A percentile compares a stretch with the other conserved stretches of the same genome.
These are phyloP conservation scores for Rhododendron molle DNA, from an alignment of 148 eudicot species.

Conservation along the genomic window DNA sequence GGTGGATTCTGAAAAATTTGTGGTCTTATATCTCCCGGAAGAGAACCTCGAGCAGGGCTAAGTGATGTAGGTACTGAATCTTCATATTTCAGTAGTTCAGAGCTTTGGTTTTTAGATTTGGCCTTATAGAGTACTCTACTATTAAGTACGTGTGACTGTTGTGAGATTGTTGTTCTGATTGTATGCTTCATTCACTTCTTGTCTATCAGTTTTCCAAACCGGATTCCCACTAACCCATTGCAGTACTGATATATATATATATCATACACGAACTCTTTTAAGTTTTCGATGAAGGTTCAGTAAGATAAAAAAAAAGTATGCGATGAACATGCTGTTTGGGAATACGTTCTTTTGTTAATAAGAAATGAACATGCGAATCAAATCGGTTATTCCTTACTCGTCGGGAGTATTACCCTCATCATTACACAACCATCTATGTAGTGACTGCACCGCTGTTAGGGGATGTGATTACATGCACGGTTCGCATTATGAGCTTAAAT, in stretches of 20 bases:
- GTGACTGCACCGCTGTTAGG: too few relatives aligned
- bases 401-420: too few relatives aligned
- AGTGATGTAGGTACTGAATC: conserved; percentile 12
- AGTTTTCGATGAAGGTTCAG: too few relatives aligned
- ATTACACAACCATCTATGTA: too few relatives aligned
- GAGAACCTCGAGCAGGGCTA: conserved; percentile 1
- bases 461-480: too few relatives aligned
- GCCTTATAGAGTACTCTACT: conserved; percentile 5
- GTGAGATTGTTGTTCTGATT: background rate
- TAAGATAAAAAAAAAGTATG: too few relatives aligned
- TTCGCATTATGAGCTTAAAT: too few relatives aligned
- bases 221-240: conserved; percentile 28
- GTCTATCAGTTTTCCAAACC: background rate
- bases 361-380: too few relatives aligned
- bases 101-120: conserved; percentile 13
- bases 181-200: background rate
- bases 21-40: background rate
- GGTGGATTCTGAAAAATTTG: background rate
- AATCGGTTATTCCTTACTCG: too few relatives aligned
- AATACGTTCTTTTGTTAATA: too few relatives aligned
- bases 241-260: conserved; percentile 65
- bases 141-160: background rate
- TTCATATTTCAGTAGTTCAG: background rate
- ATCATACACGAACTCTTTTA: background rate
- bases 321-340: too few relatives aligned